Base-by-base conservation (phyloP, 805 yeast genomes). In the Torulaspora microellipsoides region DNA sequence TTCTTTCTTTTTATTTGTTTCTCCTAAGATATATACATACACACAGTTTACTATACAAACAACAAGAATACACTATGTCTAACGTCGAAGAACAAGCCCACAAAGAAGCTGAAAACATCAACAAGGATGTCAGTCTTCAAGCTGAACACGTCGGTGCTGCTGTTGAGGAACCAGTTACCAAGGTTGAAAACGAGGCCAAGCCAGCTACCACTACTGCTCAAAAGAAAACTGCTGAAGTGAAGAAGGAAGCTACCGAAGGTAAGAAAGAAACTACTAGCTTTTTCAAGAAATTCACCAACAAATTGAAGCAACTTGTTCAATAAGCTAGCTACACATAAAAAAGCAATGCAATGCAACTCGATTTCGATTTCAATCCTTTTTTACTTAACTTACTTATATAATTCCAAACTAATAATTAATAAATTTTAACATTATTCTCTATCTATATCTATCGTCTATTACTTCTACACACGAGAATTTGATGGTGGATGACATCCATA, bases 201-300 rank as follows among this genome's bases (percentile, higher is more conserved):
- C 39, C 38, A 14, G 48, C 41, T 15, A 33, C 48, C 8, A 37
- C 45, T 31, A 29, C 48, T 29, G 51, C 49, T 17, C 25, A 49
- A 35, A 41, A 47, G 40, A 43, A 41, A 31, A 43, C 44, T 33
- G 50, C 41, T 20, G 40, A 27, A 14, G 48, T 43, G 15, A 46
- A 44, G 37, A 44, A 45, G 30, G 38, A 51, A 40, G 48, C 47
- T 9, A 41, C 40, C 10, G 43, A 44, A 27, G 34, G 36, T 25
- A 43, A 46, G 43, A 44, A 46, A 31, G 51, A 47, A 20, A 41
- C 46, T 39, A 42, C 34, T 27, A 40, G 38, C 15, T 41, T 40
- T 29, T 41, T 47, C 48, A 51, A 48, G 54, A 48, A 46, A 42
- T 31, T 41, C 37, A 38, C 45, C 30, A 41, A 37, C 38, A 47